phyloP scores from a whole-genome alignment of 148 eudicot genomes.

The Cornus kousa region DNA sequence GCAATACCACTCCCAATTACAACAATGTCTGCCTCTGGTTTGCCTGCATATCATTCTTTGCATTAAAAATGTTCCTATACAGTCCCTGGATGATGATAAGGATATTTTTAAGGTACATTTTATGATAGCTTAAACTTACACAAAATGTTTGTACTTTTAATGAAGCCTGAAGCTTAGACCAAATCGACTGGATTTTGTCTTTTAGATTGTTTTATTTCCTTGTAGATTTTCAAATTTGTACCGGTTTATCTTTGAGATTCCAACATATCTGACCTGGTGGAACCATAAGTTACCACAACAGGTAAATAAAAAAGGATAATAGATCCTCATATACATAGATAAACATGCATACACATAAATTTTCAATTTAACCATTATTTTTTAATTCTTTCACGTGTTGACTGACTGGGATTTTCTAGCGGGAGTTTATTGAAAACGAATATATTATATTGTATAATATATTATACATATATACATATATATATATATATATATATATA shows the following conservation, averaged over 20 bases:
- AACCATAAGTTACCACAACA: background rate
- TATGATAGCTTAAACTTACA: background rate
- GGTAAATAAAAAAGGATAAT: background rate
- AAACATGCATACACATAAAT: too few relatives aligned
- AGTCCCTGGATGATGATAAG: background rate
- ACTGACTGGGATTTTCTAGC: too few relatives aligned
- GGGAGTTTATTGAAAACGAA: too few relatives aligned
- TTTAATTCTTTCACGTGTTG: too few relatives aligned
- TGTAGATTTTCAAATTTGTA: background rate
- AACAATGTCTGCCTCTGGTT: conserved; percentile 84
- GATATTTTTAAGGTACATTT: background rate
- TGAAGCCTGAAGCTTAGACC: background rate
- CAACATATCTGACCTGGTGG: background rate
- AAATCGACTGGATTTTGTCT: background rate
- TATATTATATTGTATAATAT: too few relatives aligned
- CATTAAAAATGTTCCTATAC: background rate
- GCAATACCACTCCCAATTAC: conserved; percentile 95
- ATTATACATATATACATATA: too few relatives aligned
- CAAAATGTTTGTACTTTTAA: background rate
- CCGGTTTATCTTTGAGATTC: background rate
- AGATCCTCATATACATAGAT: too few relatives aligned
- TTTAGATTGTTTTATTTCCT: background rate
- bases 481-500: too few relatives aligned
- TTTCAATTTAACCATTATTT: too few relatives aligned
- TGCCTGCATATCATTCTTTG: conserved; percentile 51